Percentiles rank a stretch among this genome's conserved stretches.
Conservation (phyloP, 2,329 filamentous ascomycete genomes). For the Raffaelea deltoideospora region DNA sequence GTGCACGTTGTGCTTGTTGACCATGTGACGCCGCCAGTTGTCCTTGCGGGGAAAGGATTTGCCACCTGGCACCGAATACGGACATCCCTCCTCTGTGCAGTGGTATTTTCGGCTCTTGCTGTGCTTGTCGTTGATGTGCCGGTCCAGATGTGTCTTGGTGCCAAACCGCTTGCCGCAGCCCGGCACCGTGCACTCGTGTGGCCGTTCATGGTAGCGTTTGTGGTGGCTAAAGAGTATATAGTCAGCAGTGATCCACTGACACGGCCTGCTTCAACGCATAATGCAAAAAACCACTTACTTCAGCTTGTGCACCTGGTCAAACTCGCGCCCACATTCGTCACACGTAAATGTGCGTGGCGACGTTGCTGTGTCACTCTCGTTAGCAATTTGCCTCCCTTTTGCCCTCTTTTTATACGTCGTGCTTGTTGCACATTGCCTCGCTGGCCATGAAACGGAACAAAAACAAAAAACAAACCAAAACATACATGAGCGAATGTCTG, state of each 20-base stretch:
- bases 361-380: constrained; percentile 4
- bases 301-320: constrained; percentile 44
- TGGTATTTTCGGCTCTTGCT: constrained; percentile 44
- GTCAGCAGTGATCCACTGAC: constrained; percentile 8
- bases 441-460: constrained; percentile 12
- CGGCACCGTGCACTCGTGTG: constrained; percentile 26
- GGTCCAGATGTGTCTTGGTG: constrained; percentile 46
- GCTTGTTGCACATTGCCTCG: too few relatives aligned
- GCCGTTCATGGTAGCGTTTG: constrained; percentile 44
- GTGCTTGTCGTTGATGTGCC: constrained; percentile 47
- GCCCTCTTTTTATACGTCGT: too few relatives aligned
- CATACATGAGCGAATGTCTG: not conserved
- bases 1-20: constrained; percentile 34
- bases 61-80: constrained; percentile 39
- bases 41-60: constrained; percentile 47
- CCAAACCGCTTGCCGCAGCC: constrained; percentile 42
- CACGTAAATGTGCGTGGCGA: constrained; percentile 20
- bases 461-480: constrained; percentile 4
- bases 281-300: constrained; percentile 24
- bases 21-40: constrained; percentile 48
- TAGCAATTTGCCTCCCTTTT: constrained; percentile 3
- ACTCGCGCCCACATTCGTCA: constrained; percentile 27
- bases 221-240: constrained; percentile 36
- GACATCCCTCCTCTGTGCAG: constrained; percentile 37
- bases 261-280: too few relatives aligned